A percentile compares a stretch with the other conserved stretches of the same genome.
Evolutionary conservation across 768 basidiomycete genomes (phyloP).

Genomic region (Xerocomellus dryophilus): DNA sequence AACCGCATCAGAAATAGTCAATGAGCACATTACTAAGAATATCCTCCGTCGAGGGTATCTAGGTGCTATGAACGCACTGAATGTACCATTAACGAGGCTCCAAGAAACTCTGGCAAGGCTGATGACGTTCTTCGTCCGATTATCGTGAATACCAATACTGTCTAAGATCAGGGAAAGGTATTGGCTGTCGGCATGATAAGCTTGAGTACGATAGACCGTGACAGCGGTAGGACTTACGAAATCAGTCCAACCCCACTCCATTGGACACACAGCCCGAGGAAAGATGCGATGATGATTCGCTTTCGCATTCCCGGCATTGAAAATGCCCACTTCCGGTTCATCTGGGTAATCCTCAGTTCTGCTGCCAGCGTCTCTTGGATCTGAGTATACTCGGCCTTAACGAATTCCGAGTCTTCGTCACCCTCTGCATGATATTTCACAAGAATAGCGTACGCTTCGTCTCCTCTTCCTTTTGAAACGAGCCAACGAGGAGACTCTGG

Average conservation of each 20-base stretch:
- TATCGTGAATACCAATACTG: slow-evolving; percentile 20
- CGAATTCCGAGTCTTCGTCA: slow-evolving; percentile 48
- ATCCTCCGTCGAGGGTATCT: slow-evolving; percentile 17
- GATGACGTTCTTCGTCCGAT: slow-evolving; percentile 16
- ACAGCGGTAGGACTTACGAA: background rate
- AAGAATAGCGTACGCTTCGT: slow-evolving; percentile 47
- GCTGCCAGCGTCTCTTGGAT: slow-evolving; percentile 52
- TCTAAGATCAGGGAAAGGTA: slow-evolving; percentile 15
- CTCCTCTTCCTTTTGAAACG: slow-evolving; percentile 50
- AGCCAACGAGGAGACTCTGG: slow-evolving; percentile 70
- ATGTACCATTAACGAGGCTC: slow-evolving; percentile 6
- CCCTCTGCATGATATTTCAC: slow-evolving; percentile 62
- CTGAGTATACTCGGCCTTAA: slow-evolving; percentile 55
- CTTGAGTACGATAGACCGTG: fast-evolving
- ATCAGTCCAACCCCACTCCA: slow-evolving; percentile 15
- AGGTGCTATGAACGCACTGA: slow-evolving; percentile 5
- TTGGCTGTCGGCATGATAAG: slow-evolving; percentile 4
- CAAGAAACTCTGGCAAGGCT: slow-evolving; percentile 14
- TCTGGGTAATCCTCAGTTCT: slow-evolving; percentile 1
- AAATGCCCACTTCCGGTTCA: background rate
- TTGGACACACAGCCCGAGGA: slow-evolving; percentile 15
- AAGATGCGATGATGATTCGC: slow-evolving; percentile 9
- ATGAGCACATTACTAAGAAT: slow-evolving; percentile 2
- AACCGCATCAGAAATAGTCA: background rate
- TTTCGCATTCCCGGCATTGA: slow-evolving; percentile 17